Base-by-base conservation (phyloP, 306 rosid genomes). In the Lathyrus aphaca region DNA sequence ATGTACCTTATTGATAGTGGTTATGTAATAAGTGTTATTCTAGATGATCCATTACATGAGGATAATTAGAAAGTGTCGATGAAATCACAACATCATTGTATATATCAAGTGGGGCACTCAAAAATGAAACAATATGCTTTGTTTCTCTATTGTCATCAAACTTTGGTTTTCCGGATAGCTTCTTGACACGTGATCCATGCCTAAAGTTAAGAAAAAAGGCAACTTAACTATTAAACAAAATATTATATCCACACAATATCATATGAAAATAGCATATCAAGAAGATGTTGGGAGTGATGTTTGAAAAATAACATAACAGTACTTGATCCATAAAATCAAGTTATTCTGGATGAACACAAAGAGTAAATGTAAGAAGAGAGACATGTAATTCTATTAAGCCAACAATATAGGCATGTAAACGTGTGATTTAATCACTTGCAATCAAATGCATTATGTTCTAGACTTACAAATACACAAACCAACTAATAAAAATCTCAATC, bases 51-150 rank as follows among this genome's bases (percentile, higher is more conserved):
- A 94, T 83, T 38, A 94, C 96, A 79, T 77, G 87, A 16, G 99
- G 96, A 84, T 94, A 94, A 71, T 94, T 94, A 48, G 96, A 81
- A 61, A 94, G 92, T 77, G 86, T 94, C 77, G 88, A 66, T 35
- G 92, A 87, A 45, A 92, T 91, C 71, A 91, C 96, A 61, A 94
- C 86, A 74, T 94, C 91, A 79, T 91, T 88, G 84, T 94, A 94
- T 86, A 91, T 94, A 70, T 94, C 99, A 71, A 94, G 85, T 27
- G 99, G 99, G 53, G 97, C 99, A 75, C 97, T 88, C 79, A 94
- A 77, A 75, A 94, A 97, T 64, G 99, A 91, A 65, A 94, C 96
- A 88, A 77, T 87, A 86, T 91, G 99, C 79, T 94, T 94, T 64
- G 96, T 94, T 64, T 96, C 97, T 79, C 81, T 91, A 53, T 69